Conservation (phyloP, 192 early-diverging fungal species). For the Coemansia sp. region DNA sequence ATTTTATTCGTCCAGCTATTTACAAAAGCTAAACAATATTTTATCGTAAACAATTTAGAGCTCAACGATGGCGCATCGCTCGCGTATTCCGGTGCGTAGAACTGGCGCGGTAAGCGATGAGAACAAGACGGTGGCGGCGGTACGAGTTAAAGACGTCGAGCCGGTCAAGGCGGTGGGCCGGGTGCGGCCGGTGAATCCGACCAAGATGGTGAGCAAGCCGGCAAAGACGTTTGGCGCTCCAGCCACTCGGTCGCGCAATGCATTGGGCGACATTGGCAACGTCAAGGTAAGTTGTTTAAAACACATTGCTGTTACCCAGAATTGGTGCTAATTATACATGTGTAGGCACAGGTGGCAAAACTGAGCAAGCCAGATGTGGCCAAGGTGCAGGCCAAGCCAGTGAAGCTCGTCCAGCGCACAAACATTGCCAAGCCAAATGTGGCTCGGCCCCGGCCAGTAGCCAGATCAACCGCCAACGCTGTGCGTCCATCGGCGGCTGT, state of each 20-base stretch:
- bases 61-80: conserved; percentile 40
- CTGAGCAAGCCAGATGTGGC: conserved; percentile 30
- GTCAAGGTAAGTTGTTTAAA: conserved; percentile 14
- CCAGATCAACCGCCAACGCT: background rate
- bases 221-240: conserved; percentile 25
- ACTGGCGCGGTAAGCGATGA: conserved; percentile 34
- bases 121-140: conserved; percentile 18
- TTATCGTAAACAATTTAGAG: conserved; percentile 22
- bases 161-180: conserved; percentile 15
- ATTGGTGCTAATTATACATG: background rate
- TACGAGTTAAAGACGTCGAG: conserved; percentile 14
- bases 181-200: conserved; percentile 5
- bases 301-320: background rate
- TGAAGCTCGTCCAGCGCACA: conserved; percentile 5
- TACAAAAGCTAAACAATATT: background rate
- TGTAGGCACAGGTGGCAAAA: conserved; percentile 13
- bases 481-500: background rate
- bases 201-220: background rate
- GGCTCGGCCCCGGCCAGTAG: background rate
- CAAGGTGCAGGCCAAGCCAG: conserved; percentile 31
- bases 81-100: conserved; percentile 45
- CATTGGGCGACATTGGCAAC: conserved; percentile 32
- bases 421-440: conserved; percentile 14
- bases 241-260: conserved; percentile 21
- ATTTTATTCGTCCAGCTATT: background rate